Percentiles rank a stretch among this genome's conserved stretches.
Evolutionary conservation across 2,329 filamentous ascomycete genomes (phyloP).

Genomic region (Scedosporium boydii): DNA sequence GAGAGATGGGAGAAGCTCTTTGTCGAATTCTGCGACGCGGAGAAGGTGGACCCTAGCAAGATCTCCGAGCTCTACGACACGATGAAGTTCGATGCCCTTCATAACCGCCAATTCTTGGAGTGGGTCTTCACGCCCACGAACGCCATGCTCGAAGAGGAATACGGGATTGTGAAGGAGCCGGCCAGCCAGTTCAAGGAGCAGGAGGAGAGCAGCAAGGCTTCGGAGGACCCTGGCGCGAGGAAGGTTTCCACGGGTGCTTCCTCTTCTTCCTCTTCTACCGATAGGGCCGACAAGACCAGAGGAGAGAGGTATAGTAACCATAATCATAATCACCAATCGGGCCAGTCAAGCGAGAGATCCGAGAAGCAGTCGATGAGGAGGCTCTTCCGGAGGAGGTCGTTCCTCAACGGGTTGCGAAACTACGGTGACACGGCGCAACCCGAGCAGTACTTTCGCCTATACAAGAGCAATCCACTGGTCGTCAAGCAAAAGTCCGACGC

Average conservation of each 20-base stretch:
- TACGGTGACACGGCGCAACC: slow-evolving; percentile 46
- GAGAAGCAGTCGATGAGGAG: slow-evolving; percentile 25
- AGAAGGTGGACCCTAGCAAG: slow-evolving; percentile 98
- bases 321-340: slow-evolving; percentile 10
- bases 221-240: slow-evolving; percentile 27
- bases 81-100: slow-evolving; percentile 98
- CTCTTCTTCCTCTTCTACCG: background rate
- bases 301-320: slow-evolving; percentile 16
- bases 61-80: slow-evolving; percentile 98
- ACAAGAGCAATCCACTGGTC: slow-evolving; percentile 63
- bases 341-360: background rate
- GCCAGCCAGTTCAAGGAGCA: slow-evolving; percentile 21
- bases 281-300: background rate
- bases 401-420: slow-evolving; percentile 43
- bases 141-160: slow-evolving; percentile 65
- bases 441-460: slow-evolving; percentile 82
- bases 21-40: slow-evolving; percentile 87
- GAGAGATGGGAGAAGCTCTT: slow-evolving; percentile 99
- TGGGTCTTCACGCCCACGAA: slow-evolving; percentile 92
- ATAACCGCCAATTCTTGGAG: slow-evolving; percentile 92
- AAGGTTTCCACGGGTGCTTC: background rate
- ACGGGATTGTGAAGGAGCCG: slow-evolving; percentile 33
- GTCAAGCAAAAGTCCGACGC: slow-evolving; percentile 70
- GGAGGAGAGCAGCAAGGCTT: slow-evolving; percentile 26
- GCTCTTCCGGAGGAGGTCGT: slow-evolving; percentile 52